phyloP scores from a whole-genome alignment of 192 early-diverging fungal genomes.

The Polychytrium aggregatum region DNA sequence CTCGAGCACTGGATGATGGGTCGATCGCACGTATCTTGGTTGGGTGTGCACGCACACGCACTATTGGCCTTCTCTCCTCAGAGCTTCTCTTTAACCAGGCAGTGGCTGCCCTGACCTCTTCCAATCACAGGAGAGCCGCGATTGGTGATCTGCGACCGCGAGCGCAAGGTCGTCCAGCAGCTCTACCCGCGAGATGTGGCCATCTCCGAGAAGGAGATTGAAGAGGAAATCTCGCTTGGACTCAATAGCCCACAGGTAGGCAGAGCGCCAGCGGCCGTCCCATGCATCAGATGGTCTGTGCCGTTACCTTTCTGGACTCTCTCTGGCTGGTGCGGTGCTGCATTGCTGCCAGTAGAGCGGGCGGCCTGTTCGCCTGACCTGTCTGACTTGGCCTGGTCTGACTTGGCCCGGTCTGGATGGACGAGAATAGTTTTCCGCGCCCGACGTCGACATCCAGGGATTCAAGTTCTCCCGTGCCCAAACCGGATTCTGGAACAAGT shows the following conservation, averaged over 20 bases:
- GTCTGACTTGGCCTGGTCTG: too few species aligned
- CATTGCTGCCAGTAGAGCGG: too few species aligned
- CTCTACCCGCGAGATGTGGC: conserved; percentile 30
- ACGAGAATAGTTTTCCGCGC: too few species aligned
- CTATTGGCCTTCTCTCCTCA: background rate
- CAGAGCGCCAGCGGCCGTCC: background rate
- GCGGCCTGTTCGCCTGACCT: background rate
- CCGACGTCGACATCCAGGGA: conserved; percentile 23
- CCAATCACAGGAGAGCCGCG: conserved; percentile 7
- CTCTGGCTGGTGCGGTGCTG: too few species aligned
- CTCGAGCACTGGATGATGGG: too few species aligned
- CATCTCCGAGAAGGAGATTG: conserved; percentile 19
- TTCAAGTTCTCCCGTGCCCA: conserved; percentile 22
- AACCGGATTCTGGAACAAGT: conserved; percentile 26
- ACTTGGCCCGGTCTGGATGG: too few species aligned
- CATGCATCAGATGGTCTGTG: too few species aligned
- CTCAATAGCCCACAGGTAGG: conserved; percentile 34
- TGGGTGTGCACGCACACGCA: background rate
- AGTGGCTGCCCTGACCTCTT: background rate
- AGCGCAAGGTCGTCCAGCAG: conserved; percentile 29
- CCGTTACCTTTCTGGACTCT: too few species aligned
- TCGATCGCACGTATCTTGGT: too few species aligned
- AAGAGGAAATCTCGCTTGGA: conserved; percentile 31
- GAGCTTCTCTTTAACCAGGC: too few species aligned
- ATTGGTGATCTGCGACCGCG: conserved; percentile 33